phyloP scores from a whole-genome alignment of 306 rosid species.

The Quercus variabilis region DNA sequence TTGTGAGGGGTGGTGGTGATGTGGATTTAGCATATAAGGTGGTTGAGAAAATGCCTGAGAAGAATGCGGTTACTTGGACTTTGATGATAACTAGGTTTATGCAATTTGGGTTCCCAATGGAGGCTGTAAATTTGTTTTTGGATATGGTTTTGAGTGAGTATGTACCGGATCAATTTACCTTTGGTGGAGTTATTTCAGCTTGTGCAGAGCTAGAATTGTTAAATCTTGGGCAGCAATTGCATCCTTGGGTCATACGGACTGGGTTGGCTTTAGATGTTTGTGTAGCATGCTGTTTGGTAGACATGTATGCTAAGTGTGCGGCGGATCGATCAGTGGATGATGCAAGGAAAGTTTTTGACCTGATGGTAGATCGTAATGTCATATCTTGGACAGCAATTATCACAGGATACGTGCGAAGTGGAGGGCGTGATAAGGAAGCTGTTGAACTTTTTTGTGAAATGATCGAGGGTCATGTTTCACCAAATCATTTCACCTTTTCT shows the following conservation, averaged over 20 bases:
- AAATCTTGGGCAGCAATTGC: constrained; percentile 47
- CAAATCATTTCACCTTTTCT: too few species aligned
- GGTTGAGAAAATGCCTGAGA: constrained; percentile 53
- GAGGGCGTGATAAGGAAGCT: too few species aligned
- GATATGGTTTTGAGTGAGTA: too few species aligned
- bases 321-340: constrained; percentile 28
- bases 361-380: constrained; percentile 42
- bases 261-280: constrained; percentile 46
- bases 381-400: too few species aligned
- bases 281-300: constrained; percentile 54
- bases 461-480: too few species aligned
- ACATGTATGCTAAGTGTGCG: constrained; percentile 55
- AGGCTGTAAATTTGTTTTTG: too few species aligned
- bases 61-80: constrained; percentile 55
- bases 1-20: constrained; percentile 36
- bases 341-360: constrained; percentile 43
- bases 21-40: constrained; percentile 38
- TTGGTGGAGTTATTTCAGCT: too few species aligned
- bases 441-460: too few species aligned
- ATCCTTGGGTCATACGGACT: constrained; percentile 47
- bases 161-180: too few species aligned
- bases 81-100: constrained; percentile 65
- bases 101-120: too few species aligned
- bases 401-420: too few species aligned
- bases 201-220: constrained; percentile 34